Evolutionary conservation across 352 stramenopile genomes (phyloP).

Genomic region (Globisporangium camurandrum): DNA sequence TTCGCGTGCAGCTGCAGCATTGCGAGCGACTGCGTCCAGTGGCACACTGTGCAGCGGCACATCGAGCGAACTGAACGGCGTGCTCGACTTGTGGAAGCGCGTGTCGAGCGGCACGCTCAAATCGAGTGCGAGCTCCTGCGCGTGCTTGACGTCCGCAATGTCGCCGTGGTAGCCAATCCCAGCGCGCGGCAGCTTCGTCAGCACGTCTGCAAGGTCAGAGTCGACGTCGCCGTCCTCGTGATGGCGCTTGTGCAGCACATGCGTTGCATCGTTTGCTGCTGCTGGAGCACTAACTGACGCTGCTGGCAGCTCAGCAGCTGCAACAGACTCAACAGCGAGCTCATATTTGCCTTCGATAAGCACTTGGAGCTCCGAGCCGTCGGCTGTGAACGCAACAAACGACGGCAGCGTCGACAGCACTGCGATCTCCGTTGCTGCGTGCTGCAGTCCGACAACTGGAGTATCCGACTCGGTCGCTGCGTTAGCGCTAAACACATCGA

Average conservation of each 20-base stretch:
- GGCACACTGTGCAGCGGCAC: constrained; percentile 36
- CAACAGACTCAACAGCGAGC: constrained; percentile 30
- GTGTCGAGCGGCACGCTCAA: constrained; percentile 41
- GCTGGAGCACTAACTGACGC: neutral
- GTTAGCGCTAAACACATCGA: constrained; percentile 21
- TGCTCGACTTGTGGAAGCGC: constrained; percentile 78
- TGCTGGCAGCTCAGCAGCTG: neutral
- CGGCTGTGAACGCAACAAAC: constrained; percentile 50
- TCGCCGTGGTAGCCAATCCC: constrained; percentile 77
- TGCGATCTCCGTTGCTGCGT: constrained; percentile 33
- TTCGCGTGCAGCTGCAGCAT: constrained; percentile 12
- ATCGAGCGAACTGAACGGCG: constrained; percentile 65
- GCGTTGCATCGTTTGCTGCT: constrained; percentile 1
- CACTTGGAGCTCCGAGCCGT: constrained; percentile 32
- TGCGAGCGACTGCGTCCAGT: constrained; percentile 20
- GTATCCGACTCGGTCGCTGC: constrained; percentile 18
- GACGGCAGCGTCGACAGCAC: constrained; percentile 41
- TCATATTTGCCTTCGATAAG: constrained; percentile 52
- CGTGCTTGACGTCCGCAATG: constrained; percentile 43
- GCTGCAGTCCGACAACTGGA: constrained; percentile 23
- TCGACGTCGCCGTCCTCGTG: constrained; percentile 47
- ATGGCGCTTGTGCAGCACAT: constrained; percentile 34
- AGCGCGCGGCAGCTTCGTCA: constrained; percentile 59
- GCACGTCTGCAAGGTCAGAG: constrained; percentile 46
- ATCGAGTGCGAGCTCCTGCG: constrained; percentile 42